phyloP scores from a whole-genome alignment of 1,284 basidiomycete genomes.

The Pseudozyma tsukubaensis region DNA sequence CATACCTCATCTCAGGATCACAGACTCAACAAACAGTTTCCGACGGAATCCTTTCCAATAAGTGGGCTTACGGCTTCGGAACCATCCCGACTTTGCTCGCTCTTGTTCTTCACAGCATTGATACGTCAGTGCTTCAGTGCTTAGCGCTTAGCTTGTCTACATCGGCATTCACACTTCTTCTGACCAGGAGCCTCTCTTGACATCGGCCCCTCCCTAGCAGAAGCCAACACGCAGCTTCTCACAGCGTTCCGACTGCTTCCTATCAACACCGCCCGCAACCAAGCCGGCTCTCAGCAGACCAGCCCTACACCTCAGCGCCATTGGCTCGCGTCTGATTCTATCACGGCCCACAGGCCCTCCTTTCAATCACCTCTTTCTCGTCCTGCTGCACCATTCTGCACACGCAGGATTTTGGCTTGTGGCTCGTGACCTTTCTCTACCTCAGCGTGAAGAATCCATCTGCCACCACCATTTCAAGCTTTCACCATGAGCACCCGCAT shows the following conservation, averaged over 20 bases:
- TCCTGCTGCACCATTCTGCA: slow-evolving; percentile 53
- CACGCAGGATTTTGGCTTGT: slow-evolving; percentile 23
- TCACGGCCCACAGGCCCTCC: slow-evolving; percentile 47
- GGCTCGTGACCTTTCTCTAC: not conserved
- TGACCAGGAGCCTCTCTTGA: not conserved
- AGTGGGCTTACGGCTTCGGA: too few relatives aligned
- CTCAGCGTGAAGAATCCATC: not conserved
- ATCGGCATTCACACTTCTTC: too few relatives aligned
- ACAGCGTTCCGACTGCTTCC: not conserved
- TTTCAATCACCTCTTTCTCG: not conserved
- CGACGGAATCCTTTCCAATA: too few relatives aligned
- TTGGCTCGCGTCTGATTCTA: slow-evolving; percentile 9
- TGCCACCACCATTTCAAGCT: not conserved
- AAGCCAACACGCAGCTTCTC: slow-evolving; percentile 4
- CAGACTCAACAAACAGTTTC: too few relatives aligned
- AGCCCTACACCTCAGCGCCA: slow-evolving; percentile 4
- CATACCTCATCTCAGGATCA: too few relatives aligned
- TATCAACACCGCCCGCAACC: slow-evolving; percentile 14
- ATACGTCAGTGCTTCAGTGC: too few relatives aligned
- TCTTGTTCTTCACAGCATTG: too few relatives aligned
- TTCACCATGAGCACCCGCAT: slow-evolving; percentile 30
- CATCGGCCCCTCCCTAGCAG: not conserved
- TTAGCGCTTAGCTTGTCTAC: too few relatives aligned
- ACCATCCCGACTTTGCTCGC: too few relatives aligned
- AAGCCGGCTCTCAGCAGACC: slow-evolving; percentile 17